Conservation (phyloP, 2,329 filamentous ascomycete genomes). For the Sclerotinia minor region DNA sequence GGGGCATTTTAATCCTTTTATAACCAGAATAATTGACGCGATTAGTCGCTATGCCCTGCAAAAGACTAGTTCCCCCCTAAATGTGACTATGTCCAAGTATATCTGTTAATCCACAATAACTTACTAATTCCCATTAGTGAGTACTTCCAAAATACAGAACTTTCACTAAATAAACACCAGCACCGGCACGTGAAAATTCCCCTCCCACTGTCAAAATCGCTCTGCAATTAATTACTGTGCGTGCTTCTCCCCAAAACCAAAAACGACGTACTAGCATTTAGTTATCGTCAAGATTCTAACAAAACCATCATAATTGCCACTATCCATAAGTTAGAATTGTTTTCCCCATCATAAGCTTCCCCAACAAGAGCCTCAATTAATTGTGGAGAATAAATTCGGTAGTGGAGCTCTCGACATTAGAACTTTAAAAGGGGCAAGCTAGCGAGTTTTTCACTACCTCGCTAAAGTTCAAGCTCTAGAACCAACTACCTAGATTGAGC, state of each 20-base stretch:
- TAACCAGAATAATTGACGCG: not conserved
- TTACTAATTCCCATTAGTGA: not conserved
- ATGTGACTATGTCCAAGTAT: not conserved
- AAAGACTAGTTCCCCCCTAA: not conserved
- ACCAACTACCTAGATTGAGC: not conserved
- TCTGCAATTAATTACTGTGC: not conserved
- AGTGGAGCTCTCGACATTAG: not conserved
- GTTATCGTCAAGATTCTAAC: not conserved
- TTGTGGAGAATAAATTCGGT: not conserved
- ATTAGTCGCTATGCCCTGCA: not conserved
- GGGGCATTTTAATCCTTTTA: not conserved
- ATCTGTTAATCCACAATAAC: not conserved
- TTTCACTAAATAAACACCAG: not conserved
- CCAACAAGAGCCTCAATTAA: not conserved
- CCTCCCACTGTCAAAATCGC: not conserved
- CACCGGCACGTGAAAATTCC: not conserved
- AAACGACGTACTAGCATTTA: not conserved
- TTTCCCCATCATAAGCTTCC: accelerated
- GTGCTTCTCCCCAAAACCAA: not conserved
- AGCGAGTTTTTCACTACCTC: not conserved
- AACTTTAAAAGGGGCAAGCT: slow-evolving; percentile 3
- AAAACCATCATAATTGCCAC: too few relatives aligned
- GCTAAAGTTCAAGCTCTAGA: not conserved
- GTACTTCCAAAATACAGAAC: not conserved
- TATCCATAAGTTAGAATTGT: too few relatives aligned